Evolutionary conservation across 306 rosid species (phyloP).

Genomic region (Quercus rubra): DNA sequence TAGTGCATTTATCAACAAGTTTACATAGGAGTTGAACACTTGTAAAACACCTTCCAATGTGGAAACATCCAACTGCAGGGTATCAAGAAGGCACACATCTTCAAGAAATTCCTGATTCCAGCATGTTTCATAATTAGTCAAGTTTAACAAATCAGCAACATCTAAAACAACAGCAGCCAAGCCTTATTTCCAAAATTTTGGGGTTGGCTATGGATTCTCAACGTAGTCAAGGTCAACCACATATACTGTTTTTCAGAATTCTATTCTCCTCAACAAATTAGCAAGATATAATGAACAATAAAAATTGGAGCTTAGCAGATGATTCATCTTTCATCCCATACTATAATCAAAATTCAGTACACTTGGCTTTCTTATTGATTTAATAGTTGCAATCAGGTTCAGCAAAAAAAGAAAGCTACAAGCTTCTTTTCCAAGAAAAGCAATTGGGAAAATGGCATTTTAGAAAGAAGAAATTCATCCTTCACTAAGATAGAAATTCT

Average conservation of each 20-base stretch:
- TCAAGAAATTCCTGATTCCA: slow-evolving; percentile 71
- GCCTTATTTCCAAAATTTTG: no score
- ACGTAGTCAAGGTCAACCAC: no score
- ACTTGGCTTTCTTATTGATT: not conserved
- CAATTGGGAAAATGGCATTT: not conserved
- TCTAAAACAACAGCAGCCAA: no score
- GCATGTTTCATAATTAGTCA: not conserved
- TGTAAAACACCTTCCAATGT: slow-evolving; percentile 72
- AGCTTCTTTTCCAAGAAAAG: not conserved
- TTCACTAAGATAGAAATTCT: not conserved
- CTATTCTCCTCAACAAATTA: not conserved
- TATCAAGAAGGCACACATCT: slow-evolving; percentile 70
- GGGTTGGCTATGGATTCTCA: no score
- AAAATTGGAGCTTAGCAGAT: not conserved
- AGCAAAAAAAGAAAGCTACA: not conserved
- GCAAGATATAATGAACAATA: not conserved
- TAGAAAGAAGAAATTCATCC: not conserved
- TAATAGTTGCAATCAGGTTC: not conserved
- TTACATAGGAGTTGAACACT: slow-evolving; percentile 61
- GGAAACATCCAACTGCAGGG: slow-evolving; percentile 60
- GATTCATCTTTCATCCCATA: not conserved
- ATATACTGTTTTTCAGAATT: no score
- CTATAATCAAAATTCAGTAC: not conserved
- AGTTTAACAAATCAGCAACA: not conserved
- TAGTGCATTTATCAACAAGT: slow-evolving; percentile 62